Conservation (phyloP, 1,284 basidiomycete genomes). For the Anthracocystis walkeri region DNA sequence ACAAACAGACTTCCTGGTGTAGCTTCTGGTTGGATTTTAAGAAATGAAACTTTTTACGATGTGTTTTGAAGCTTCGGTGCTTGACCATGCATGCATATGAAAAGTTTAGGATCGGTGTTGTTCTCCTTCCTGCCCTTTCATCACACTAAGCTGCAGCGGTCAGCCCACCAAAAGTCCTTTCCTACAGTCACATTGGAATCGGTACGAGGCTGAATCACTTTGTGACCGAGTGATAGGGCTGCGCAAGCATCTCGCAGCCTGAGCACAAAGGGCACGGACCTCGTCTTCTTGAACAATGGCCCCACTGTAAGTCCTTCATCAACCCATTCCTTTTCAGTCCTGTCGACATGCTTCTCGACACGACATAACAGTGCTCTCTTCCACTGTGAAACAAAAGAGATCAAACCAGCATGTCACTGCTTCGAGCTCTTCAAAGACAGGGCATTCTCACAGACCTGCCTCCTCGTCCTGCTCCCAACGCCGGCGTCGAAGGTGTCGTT, state of each 20-base stretch:
- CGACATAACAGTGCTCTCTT: neutral
- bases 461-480: slow-evolving; percentile 8
- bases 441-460: slow-evolving; percentile 30
- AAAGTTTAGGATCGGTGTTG: neutral
- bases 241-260: neutral
- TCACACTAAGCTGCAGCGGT: too few species aligned
- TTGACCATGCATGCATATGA: neutral
- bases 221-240: neutral
- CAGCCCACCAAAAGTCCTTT: slow-evolving; percentile 5
- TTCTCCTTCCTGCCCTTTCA: slow-evolving; percentile 5
- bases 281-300: slow-evolving; percentile 19
- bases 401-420: slow-evolving; percentile 23
- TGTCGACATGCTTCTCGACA: neutral
- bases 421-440: slow-evolving; percentile 37
- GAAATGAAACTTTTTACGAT: too few species aligned
- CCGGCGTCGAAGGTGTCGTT: slow-evolving; percentile 6
- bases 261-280: slow-evolving; percentile 24
- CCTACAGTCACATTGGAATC: slow-evolving; percentile 11
- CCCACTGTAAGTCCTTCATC: slow-evolving; percentile 33
- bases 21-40: too few species aligned
- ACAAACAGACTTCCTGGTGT: too few species aligned
- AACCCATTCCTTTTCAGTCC: neutral
- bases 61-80: too few species aligned
- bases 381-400: neutral
- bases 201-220: neutral